Evolutionary conservation across 768 basidiomycete genomes (phyloP).

Genomic region (Tylopilus subfusipes): DNA sequence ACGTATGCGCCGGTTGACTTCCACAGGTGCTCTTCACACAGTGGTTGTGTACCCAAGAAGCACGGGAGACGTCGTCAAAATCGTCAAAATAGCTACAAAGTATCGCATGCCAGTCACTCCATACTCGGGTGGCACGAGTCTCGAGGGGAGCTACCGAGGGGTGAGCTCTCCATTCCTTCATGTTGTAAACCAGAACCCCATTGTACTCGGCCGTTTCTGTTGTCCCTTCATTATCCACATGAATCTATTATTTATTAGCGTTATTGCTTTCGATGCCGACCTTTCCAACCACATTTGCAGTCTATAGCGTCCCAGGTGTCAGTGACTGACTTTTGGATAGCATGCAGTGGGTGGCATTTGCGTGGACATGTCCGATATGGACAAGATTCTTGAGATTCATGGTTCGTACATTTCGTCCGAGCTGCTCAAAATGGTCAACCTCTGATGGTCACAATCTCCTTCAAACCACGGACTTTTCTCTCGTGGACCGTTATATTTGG

Average conservation of each 20-base stretch:
- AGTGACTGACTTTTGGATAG: conserved; percentile 9
- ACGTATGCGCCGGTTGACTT: background rate
- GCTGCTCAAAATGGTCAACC: background rate
- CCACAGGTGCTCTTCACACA: conserved; percentile 43
- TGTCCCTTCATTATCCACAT: background rate
- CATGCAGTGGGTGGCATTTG: conserved; percentile 61
- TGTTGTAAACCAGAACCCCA: background rate
- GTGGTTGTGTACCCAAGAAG: conserved; percentile 62
- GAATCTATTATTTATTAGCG: background rate
- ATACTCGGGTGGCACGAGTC: conserved; percentile 76
- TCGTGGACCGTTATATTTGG: background rate
- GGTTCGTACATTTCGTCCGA: conserved; percentile 38
- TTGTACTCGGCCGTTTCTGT: background rate
- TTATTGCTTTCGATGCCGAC: background rate
- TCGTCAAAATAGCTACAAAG: conserved; percentile 72
- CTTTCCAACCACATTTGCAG: background rate
- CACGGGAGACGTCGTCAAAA: conserved; percentile 79
- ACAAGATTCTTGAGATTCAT: conserved; percentile 71
- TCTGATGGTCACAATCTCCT: background rate
- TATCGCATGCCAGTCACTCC: conserved; percentile 75
- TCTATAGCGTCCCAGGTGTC: background rate
- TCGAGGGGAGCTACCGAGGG: conserved; percentile 74
- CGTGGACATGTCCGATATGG: conserved; percentile 76
- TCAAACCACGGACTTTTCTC: background rate
- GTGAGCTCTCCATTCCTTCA: conserved; percentile 37